Conservation (phyloP, 78 protist species). For the Isochrysis galbana region DNA sequence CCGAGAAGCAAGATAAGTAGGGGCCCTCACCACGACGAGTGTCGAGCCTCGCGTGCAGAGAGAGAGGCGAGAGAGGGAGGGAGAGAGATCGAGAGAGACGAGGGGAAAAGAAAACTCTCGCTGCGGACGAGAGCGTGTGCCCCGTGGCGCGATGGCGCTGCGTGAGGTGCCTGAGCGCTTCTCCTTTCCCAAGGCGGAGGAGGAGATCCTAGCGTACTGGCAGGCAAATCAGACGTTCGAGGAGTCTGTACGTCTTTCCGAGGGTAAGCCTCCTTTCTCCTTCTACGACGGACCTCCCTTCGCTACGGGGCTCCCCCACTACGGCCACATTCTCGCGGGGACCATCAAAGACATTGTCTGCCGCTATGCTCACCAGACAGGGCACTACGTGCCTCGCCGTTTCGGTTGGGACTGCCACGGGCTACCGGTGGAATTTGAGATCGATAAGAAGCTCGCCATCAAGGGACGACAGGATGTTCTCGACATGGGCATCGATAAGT, state of each 20-base stretch:
- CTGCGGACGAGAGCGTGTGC: background rate
- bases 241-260: conserved; percentile 64
- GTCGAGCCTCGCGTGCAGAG: background rate
- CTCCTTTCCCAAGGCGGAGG: conserved; percentile 81
- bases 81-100: background rate
- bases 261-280: conserved; percentile 60
- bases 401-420: conserved; percentile 99
- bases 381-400: conserved; percentile 94
- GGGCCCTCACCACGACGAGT: too few relatives aligned
- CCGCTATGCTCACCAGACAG: conserved; percentile 93
- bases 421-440: conserved; percentile 98
- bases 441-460: conserved; percentile 92
- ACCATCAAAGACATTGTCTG: conserved; percentile 98
- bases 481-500: conserved; percentile 90
- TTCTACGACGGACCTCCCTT: conserved; percentile 99
- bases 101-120: background rate
- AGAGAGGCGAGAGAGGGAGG: background rate
- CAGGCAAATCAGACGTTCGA: conserved; percentile 87
- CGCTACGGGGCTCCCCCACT: conserved; percentile 99
- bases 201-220: conserved; percentile 82
- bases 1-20: too few relatives aligned
- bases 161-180: conserved; percentile 67
- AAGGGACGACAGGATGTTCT: conserved; percentile 83
- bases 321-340: conserved; percentile 98
- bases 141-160: background rate